Conservation (phyloP, 768 basidiomycete genomes). For the Mycena venus region DNA sequence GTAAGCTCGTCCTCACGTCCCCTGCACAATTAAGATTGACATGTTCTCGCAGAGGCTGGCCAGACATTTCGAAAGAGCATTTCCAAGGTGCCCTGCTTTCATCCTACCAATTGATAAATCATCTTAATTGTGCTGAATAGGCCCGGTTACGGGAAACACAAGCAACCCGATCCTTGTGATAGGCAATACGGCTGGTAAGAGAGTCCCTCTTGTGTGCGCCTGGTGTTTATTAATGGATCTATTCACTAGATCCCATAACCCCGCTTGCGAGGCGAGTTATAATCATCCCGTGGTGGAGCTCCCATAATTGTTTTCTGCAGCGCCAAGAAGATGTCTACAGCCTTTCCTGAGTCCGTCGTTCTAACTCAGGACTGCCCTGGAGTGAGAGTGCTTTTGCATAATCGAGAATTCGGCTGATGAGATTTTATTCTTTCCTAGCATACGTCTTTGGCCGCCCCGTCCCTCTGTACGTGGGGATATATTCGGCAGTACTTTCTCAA, state of each 20-base stretch:
- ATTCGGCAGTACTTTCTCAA: constrained; percentile 33
- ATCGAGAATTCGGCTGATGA: background rate
- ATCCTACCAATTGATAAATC: background rate
- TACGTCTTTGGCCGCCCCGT: background rate
- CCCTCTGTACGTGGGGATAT: constrained; percentile 19
- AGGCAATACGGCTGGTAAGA: constrained; percentile 55
- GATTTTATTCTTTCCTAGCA: background rate
- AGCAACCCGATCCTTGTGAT: constrained; percentile 55
- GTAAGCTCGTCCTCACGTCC: constrained; percentile 21
- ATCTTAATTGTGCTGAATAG: constrained; percentile 25
- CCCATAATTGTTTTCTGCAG: constrained; percentile 37
- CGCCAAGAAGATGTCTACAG: constrained; percentile 53
- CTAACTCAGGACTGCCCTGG: constrained; percentile 58
- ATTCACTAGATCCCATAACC: constrained; percentile 34
- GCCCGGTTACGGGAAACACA: constrained; percentile 53
- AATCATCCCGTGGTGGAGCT: background rate
- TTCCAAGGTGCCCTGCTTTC: background rate
- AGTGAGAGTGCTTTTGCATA: constrained; percentile 38
- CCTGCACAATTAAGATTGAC: background rate
- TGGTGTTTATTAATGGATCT: background rate
- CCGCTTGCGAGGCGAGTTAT: constrained; percentile 9
- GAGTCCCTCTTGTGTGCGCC: background rate
- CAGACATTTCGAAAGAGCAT: background rate
- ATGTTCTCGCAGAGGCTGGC: background rate
- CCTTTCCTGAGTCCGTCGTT: constrained; percentile 54